phyloP scores from a whole-genome alignment of 257 asterid species.

The Penstemon barbatus region DNA sequence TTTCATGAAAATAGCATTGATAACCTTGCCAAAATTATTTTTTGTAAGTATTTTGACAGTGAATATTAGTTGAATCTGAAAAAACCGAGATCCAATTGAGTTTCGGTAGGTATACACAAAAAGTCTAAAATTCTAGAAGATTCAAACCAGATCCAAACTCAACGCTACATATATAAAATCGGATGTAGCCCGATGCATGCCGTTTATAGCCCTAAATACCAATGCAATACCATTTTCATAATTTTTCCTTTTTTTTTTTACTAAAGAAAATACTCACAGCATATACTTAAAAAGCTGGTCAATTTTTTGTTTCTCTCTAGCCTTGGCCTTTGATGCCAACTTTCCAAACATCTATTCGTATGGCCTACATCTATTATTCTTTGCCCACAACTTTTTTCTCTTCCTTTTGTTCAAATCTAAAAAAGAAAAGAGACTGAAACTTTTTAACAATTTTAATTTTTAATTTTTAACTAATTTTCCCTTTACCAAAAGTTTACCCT shows the following conservation, averaged over 20 bases:
- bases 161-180: no score
- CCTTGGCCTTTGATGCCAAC: constrained; percentile 1
- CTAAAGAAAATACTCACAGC: not conserved
- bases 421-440: not conserved
- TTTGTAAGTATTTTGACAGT: no score
- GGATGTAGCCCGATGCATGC: no score
- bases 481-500: not conserved
- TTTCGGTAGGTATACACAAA: no score
- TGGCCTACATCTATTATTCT: constrained; percentile 31
- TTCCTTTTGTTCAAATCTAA: constrained; percentile 25
- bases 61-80: no score
- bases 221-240: not conserved
- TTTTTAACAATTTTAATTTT: not conserved
- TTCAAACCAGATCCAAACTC: no score
- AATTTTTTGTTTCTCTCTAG: not conserved
- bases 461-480: not conserved
- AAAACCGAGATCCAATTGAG: no score
- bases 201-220: no score
- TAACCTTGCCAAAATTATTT: no score
- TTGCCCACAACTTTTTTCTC: constrained; percentile 23
- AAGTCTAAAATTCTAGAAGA: no score
- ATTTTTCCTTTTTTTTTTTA: not conserved
- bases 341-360: constrained; percentile 31
- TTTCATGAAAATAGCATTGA: no score
- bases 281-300: constrained; percentile 21